phyloP scores from a whole-genome alignment of 257 asterid genomes.

The Jaltomata sinuosa region DNA sequence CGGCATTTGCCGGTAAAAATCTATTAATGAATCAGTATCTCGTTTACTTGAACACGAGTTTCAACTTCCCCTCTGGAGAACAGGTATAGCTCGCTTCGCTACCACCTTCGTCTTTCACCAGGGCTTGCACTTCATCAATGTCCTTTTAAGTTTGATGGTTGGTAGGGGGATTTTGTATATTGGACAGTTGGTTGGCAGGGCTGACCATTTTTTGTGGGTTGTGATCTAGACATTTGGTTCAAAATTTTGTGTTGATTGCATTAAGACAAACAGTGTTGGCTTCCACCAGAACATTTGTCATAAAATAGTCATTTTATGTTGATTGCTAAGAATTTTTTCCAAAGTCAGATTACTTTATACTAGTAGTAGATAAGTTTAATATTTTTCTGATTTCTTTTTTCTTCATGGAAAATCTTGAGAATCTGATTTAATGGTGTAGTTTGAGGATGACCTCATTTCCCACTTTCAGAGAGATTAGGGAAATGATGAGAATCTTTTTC shows the following conservation, averaged over 20 bases:
- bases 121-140: neutral
- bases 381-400: neutral
- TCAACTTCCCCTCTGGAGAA: neutral
- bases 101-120: neutral
- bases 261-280: neutral
- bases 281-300: neutral
- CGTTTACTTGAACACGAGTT: neutral
- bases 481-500: neutral
- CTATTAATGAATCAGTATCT: neutral
- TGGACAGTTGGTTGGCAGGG: neutral
- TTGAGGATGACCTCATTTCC: conserved; percentile 10
- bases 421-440: conserved; percentile 14
- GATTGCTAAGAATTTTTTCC: neutral
- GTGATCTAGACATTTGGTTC: neutral
- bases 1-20: no score
- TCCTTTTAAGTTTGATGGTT: neutral
- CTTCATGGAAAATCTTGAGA: conserved; percentile 12
- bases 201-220: neutral
- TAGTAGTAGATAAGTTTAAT: neutral
- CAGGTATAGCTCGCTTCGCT: neutral
- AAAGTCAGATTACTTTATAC: neutral
- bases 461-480: conserved; percentile 4
- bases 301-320: neutral
- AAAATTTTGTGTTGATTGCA: neutral
- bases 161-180: neutral